Evolutionary conservation across 441 rosid species (phyloP).

Genomic region (Populus tomentosa): DNA sequence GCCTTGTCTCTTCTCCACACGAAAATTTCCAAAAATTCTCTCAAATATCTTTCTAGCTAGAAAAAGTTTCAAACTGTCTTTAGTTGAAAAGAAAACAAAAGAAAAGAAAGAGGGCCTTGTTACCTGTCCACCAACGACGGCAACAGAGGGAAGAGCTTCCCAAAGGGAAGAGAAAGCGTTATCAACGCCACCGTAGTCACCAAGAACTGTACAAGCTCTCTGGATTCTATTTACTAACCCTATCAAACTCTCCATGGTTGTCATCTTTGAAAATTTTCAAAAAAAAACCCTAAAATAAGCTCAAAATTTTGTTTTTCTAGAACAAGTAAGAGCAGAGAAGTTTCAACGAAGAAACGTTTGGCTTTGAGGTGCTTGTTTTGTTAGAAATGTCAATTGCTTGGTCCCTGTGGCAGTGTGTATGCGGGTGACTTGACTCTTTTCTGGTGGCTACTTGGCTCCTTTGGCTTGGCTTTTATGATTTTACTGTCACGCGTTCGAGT

Average conservation of each 20-base stretch:
- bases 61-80: neutral
- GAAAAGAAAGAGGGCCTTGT: neutral
- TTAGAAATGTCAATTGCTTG: neutral
- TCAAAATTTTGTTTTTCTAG: neutral
- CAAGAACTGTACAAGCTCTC: conserved; percentile 81
- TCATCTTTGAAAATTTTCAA: conserved; percentile 28
- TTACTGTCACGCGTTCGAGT: conserved; percentile 2
- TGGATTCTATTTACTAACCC: conserved; percentile 79
- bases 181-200: conserved; percentile 74
- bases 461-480: neutral
- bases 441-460: neutral
- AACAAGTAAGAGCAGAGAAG: neutral
- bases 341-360: neutral
- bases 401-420: too few relatives aligned
- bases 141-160: conserved; percentile 95
- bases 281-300: neutral
- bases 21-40: neutral
- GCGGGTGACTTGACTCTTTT: neutral
- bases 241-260: conserved; percentile 90
- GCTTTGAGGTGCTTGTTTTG: neutral
- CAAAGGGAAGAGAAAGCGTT: conserved; percentile 71
- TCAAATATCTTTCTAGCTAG: neutral
- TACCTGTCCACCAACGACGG: conserved; percentile 95
- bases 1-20: neutral
- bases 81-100: neutral